These are phyloP conservation scores for Cardamine resedifolia DNA, from an alignment of 345 rosid genomes.

Conservation along the genomic window DNA sequence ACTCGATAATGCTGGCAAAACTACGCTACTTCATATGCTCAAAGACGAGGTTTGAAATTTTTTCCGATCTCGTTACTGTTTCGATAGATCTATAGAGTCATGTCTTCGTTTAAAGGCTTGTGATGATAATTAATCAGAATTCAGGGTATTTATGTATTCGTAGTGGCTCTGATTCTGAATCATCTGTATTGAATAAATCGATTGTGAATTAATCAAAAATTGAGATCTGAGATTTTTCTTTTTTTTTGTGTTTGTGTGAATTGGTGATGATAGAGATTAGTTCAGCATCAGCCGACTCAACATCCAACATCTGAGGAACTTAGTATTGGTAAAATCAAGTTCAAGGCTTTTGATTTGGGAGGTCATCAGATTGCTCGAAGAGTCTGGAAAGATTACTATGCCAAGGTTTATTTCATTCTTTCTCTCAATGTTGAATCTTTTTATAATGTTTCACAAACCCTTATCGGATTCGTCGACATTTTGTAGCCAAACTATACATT, in stretches of 20 bases:
- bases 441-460: not conserved
- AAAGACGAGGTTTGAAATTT: constrained; percentile 61
- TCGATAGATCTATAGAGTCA: not conserved
- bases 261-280: constrained; percentile 58
- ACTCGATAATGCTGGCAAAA: constrained; percentile 84
- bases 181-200: not conserved
- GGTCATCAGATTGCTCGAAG: constrained; percentile 89
- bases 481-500: constrained; percentile 25
- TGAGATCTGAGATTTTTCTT: constrained; percentile 4
- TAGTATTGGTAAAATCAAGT: constrained; percentile 79
- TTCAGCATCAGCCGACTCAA: constrained; percentile 83
- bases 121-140: not conserved
- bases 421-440: not conserved
- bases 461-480: not conserved
- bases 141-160: not conserved
- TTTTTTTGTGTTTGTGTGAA: not conserved
- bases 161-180: not conserved
- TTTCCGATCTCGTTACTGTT: not conserved
- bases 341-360: constrained; percentile 85
- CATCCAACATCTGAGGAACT: constrained; percentile 82
- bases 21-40: constrained; percentile 83
- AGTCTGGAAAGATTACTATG: constrained; percentile 87
- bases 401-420: constrained; percentile 48
- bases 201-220: not conserved
- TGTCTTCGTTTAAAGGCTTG: not conserved